Percentiles rank a stretch among this genome's conserved stretches.
Conservation (phyloP, 345 rosid species). For the Ricinus communis region DNA sequence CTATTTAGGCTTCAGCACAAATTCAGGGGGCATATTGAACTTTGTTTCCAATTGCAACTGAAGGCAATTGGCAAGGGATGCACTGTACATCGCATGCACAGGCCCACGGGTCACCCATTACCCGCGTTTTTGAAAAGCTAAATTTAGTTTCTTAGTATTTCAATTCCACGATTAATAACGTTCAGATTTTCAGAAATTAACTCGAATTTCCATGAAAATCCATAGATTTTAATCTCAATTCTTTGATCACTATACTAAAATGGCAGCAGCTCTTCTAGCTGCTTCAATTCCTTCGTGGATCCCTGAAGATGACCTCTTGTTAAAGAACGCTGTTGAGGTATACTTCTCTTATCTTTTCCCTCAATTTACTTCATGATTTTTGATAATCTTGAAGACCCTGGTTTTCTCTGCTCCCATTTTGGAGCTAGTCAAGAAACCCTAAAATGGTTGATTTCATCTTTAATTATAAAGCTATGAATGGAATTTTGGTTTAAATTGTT, state of each 20-base stretch:
- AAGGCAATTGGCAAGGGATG: too few species aligned
- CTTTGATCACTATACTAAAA: conserved; percentile 9
- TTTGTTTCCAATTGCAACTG: too few species aligned
- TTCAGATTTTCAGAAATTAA: too few species aligned
- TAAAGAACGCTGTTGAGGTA: conserved; percentile 86
- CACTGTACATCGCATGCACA: too few species aligned
- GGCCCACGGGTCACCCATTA: not conserved
- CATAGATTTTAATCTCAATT: not conserved
- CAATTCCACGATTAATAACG: not conserved
- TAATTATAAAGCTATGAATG: not conserved
- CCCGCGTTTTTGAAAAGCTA: not conserved
- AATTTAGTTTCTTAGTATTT: too few species aligned
- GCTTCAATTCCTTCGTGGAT: conserved; percentile 43
- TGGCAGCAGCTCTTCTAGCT: conserved; percentile 79
- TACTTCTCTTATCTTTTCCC: too few species aligned
- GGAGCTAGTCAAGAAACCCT: not conserved
- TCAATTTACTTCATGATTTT: not conserved
- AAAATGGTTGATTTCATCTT: not conserved
- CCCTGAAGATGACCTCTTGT: conserved; percentile 73
- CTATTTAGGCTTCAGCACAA: too few species aligned
- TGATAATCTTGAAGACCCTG: not conserved
- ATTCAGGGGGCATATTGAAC: too few species aligned
- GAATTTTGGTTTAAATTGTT: not conserved
- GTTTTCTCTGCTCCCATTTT: not conserved
- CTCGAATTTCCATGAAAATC: not conserved